phyloP scores from a whole-genome alignment of 768 basidiomycete species.

The Xerocomellus chrysenteron region DNA sequence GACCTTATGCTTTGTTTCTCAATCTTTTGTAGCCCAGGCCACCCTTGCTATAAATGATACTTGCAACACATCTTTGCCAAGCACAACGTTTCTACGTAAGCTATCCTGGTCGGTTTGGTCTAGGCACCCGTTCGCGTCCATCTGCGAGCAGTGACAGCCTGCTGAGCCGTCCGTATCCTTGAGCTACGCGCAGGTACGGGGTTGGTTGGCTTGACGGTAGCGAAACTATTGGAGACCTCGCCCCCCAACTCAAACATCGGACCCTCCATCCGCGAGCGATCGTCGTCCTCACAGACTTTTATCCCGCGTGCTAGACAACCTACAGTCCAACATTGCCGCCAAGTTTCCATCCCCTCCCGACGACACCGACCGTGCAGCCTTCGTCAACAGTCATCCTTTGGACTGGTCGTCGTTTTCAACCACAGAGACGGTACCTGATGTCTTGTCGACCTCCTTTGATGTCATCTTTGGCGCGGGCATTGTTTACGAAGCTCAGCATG shows the following conservation, averaged over 20 bases:
- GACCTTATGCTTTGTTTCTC: no score
- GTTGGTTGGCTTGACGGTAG: conserved; percentile 44
- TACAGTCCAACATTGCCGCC: conserved; percentile 18
- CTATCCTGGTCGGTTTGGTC: conserved; percentile 53
- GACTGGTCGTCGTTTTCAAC: conserved; percentile 40
- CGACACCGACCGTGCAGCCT: not conserved
- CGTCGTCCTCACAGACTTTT: conserved; percentile 50
- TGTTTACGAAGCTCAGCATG: no score
- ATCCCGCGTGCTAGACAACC: conserved; percentile 50
- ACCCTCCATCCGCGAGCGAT: conserved; percentile 7
- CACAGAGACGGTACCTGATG: conserved; percentile 10
- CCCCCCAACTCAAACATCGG: not conserved
- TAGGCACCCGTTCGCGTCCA: conserved; percentile 12
- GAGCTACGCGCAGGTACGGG: conserved; percentile 63
- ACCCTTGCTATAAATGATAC: no score
- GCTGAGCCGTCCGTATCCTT: conserved; percentile 33
- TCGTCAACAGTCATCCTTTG: conserved; percentile 30
- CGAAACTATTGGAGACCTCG: conserved; percentile 29
- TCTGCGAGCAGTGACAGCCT: not conserved
- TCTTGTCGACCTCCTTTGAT: conserved; percentile 20
- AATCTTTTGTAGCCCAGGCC: no score
- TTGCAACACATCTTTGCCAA: no score
- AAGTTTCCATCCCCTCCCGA: no score
- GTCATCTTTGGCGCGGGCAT: no score
- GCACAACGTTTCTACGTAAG: no score